Percentiles rank a stretch among this genome's conserved stretches.
Conservation (phyloP, 2,329 filamentous ascomycete species). For the Talaromyces pinophilus region DNA sequence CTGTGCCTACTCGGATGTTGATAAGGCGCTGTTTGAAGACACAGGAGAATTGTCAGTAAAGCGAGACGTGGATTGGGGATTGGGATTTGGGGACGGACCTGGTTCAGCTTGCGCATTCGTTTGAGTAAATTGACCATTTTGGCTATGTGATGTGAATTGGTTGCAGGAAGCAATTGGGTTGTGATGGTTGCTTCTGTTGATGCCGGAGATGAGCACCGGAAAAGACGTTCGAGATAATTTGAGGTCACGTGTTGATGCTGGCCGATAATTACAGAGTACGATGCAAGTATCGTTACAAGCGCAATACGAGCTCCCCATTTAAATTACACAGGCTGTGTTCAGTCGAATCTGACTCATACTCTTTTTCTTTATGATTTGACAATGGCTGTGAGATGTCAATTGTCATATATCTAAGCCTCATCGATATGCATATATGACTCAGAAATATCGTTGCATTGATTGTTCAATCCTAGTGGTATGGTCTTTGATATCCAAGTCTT, state of each 20-base stretch:
- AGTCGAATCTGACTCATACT: slow-evolving; percentile 1
- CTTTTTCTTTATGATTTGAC: background rate
- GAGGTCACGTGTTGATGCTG: slow-evolving; percentile 19
- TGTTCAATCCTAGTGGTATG: background rate
- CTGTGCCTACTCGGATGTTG: slow-evolving; percentile 74
- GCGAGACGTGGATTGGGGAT: slow-evolving; percentile 28
- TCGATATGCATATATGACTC: background rate
- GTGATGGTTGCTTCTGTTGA: slow-evolving; percentile 2
- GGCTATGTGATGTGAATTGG: slow-evolving; percentile 19
- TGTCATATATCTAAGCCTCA: background rate
- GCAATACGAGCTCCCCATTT: background rate
- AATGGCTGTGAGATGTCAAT: background rate
- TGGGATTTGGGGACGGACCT: slow-evolving; percentile 50
- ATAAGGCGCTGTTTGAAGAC: slow-evolving; percentile 61
- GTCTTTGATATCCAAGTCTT: background rate
- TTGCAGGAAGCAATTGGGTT: background rate
- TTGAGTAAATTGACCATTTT: slow-evolving; percentile 55
- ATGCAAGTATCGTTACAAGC: background rate
- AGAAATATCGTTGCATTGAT: background rate
- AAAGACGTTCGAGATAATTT: slow-evolving; percentile 19
- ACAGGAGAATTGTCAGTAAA: slow-evolving; percentile 30
- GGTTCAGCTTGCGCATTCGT: slow-evolving; percentile 72
- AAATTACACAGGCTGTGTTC: background rate
- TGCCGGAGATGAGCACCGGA: slow-evolving; percentile 16
- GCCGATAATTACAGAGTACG: background rate